These are phyloP conservation scores for Arthrobotrys iridis DNA, from an alignment of 2,329 filamentous ascomycete species.

Conservation along the genomic window DNA sequence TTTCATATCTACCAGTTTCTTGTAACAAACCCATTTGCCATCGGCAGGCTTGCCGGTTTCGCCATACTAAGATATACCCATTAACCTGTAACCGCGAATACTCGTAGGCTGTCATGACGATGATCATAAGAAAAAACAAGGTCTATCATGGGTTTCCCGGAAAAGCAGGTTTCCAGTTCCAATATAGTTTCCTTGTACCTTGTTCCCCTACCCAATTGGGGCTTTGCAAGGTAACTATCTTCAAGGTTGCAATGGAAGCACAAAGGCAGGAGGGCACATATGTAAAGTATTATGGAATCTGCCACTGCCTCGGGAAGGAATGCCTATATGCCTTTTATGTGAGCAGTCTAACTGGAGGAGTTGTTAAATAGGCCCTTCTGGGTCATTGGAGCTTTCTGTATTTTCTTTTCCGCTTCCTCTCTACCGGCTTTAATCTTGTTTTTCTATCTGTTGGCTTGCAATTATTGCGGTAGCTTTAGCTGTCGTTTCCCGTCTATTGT, in stretches of 20 bases:
- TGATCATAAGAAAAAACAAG: not conserved
- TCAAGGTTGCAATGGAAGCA: constrained; percentile 10
- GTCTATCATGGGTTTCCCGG: not conserved
- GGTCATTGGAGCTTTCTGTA: not conserved
- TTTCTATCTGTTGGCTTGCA: not conserved
- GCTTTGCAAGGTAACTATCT: not conserved
- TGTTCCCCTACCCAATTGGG: not conserved
- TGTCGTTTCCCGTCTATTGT: not conserved
- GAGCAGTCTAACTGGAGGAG: not conserved
- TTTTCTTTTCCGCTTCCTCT: not conserved
- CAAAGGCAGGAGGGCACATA: constrained; percentile 6
- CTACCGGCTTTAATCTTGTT: not conserved
- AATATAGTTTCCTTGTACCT: constrained; percentile 17
- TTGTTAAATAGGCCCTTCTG: constrained; percentile 18
- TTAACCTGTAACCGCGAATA: not conserved
- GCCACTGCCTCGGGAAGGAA: not conserved
- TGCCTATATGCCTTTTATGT: constrained; percentile 12
- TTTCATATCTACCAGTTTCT: constrained; percentile 7
- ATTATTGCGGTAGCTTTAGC: not conserved
- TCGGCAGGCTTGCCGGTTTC: constrained; percentile 30
- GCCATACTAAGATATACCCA: not conserved
- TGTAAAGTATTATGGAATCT: not conserved
- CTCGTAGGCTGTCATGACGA: not conserved
- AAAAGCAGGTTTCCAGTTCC: constrained; percentile 27
- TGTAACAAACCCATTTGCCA: not conserved